Evolutionary conservation across 352 stramenopile species (phyloP).

Genomic region (Halophytophthora batemanensis): DNA sequence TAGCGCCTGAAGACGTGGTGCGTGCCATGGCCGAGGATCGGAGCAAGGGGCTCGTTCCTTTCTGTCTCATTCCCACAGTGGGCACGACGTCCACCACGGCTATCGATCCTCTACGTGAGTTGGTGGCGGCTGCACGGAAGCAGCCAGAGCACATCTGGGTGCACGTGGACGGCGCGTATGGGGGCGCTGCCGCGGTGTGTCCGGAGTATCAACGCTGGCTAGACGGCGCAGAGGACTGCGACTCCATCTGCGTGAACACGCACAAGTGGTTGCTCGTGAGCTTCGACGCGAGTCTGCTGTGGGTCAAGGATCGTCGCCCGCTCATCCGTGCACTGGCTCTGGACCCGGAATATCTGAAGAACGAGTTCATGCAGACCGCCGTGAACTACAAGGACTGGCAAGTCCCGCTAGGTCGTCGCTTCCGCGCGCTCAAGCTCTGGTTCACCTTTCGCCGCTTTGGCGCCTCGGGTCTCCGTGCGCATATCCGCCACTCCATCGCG

Average conservation of each 20-base stretch:
- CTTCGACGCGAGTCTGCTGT: conserved; percentile 65
- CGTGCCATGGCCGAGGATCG: conserved; percentile 51
- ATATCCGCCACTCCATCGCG: conserved; percentile 49
- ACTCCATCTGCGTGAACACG: conserved; percentile 70
- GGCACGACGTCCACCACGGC: conserved; percentile 62
- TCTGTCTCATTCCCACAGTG: conserved; percentile 57
- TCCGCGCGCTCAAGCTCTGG: conserved; percentile 69
- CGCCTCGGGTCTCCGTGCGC: conserved; percentile 42
- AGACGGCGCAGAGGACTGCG: conserved; percentile 49
- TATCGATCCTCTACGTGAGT: conserved; percentile 44
- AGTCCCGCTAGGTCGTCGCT: conserved; percentile 63
- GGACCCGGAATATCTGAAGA: conserved; percentile 70
- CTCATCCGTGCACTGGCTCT: conserved; percentile 55
- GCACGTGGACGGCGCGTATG: conserved; percentile 65
- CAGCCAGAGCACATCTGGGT: conserved; percentile 50
- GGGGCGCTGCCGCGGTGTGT: conserved; percentile 45
- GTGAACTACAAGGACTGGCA: conserved; percentile 79
- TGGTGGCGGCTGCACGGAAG: conserved; percentile 36
- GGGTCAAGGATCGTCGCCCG: conserved; percentile 53
- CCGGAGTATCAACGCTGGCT: conserved; percentile 53
- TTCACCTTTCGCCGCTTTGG: conserved; percentile 69
- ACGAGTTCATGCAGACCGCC: conserved; percentile 53
- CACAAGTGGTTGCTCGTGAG: conserved; percentile 78
- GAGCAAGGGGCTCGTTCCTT: conserved; percentile 46
- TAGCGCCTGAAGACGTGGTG: conserved; percentile 45